Evolutionary conservation across 2,329 filamentous ascomycete genomes (phyloP), one percentile per base, ranked within the genome.

Genomic region (Cercospora canescens): DNA sequence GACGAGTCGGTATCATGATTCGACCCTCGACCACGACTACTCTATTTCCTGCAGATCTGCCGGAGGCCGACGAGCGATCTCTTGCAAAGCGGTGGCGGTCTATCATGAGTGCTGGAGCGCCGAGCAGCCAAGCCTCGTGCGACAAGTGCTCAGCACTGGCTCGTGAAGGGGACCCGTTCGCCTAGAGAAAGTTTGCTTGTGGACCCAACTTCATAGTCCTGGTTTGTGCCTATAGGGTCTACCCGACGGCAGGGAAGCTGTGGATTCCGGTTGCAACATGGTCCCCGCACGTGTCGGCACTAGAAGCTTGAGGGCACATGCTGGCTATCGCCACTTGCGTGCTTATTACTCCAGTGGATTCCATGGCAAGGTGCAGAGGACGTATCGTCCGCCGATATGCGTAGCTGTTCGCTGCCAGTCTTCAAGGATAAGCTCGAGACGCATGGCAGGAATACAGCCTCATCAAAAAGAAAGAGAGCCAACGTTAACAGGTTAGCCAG

Each of bases 271-370:
- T 52, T 52, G 24, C 45, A 52, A 52, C 52, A 21, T 56, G 28
- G 32, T 35, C 52, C 52, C 52, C 52, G 52, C 52, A 56, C 32
- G 52, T 56, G 32, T 56, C 52, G 52, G 52, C 52, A 32, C n/a
- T 35, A 21, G 52, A 32, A 34, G 32, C 41, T 24, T 48, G 41
- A 48, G 41, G 21, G 16, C 16, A 34, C 32, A 35, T 32, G 52
- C 28, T 56, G 16, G 28, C 30, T 35, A 32, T 32, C 52, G 30
- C 52, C 26, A 32, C 45, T 52, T 8, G 45, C n/a, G 45, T 52
- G 14, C 45, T 30, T 28, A 14, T 52, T 16, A 26, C 45, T 52
- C 45, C 45, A 52, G 24, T 28, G 24, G 45, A 9, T 28, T 26
- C 24, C 45, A 52, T 52, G 45, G 24, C 45, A 14, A 52, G 45